A percentile compares a stretch with the other conserved stretches of the same genome.
These are phyloP conservation scores for Huntiella bhutanensis DNA, from an alignment of 2,329 filamentous ascomycete species.

Conservation along the genomic window DNA sequence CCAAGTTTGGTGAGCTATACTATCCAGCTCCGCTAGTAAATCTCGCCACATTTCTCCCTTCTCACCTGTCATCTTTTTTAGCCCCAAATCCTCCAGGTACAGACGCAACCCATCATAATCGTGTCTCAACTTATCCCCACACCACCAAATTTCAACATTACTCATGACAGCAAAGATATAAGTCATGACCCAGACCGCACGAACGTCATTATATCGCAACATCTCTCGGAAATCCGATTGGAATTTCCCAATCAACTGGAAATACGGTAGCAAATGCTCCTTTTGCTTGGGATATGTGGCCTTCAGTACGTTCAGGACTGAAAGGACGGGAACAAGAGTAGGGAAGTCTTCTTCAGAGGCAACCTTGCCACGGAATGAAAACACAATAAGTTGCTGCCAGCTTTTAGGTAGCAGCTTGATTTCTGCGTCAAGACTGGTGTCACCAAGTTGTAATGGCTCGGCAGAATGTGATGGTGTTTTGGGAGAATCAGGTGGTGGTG, in stretches of 20 bases:
- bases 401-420: constrained; percentile 12
- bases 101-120: constrained; percentile 13
- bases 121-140: constrained; percentile 10
- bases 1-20: too few relatives aligned
- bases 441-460: background rate
- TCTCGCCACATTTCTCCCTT: constrained; percentile 14
- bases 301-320: constrained; percentile 7
- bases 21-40: constrained; percentile 14
- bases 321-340: constrained; percentile 11
- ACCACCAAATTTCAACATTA: constrained; percentile 15
- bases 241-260: constrained; percentile 13
- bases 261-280: constrained; percentile 13
- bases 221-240: constrained; percentile 13
- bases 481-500: too few relatives aligned
- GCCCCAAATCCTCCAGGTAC: constrained; percentile 11
- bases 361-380: constrained; percentile 6
- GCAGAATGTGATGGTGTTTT: too few relatives aligned
- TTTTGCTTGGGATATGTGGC: constrained; percentile 2
- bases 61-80: constrained; percentile 9
- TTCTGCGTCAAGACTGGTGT: constrained; percentile 9
- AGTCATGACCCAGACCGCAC: constrained; percentile 15
- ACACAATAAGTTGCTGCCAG: constrained; percentile 11
- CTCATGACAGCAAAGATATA: constrained; percentile 15
- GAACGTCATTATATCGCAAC: constrained; percentile 12
- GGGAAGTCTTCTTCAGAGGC: constrained; percentile 10